These are phyloP conservation scores for Monilinia aucupariae DNA, from an alignment of 2,329 filamentous ascomycete species.

Conservation along the genomic window DNA sequence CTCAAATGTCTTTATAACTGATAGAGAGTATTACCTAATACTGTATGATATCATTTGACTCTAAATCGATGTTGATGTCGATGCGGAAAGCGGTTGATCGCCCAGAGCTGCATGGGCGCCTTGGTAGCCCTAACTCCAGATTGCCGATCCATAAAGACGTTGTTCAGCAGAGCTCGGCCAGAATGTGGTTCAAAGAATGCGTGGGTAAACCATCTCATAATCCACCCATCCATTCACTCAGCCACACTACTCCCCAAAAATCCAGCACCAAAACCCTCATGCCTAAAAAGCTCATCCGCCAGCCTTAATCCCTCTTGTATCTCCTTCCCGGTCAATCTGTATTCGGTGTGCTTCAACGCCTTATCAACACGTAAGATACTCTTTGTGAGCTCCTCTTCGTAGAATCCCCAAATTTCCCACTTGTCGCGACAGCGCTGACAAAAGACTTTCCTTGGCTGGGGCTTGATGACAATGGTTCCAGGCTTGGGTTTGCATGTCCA, in stretches of 20 bases:
- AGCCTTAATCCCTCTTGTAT: conserved; percentile 13
- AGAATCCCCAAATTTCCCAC: background rate
- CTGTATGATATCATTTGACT: too few species aligned
- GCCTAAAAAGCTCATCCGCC: background rate
- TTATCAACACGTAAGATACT: conserved; percentile 32
- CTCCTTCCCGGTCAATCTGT: conserved; percentile 33
- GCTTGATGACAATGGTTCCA: conserved; percentile 2
- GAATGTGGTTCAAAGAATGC: too few species aligned
- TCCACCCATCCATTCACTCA: background rate
- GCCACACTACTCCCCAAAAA: background rate
- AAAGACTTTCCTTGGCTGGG: background rate
- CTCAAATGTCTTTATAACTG: too few species aligned
- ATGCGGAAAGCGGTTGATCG: too few species aligned
- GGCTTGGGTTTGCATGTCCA: background rate
- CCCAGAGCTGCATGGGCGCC: too few species aligned
- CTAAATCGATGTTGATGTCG: too few species aligned
- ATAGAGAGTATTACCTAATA: too few species aligned
- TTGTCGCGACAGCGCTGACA: conserved; percentile 14
- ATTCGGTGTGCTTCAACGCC: conserved; percentile 35
- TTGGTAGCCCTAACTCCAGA: too few species aligned
- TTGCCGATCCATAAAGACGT: too few species aligned
- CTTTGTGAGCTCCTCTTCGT: background rate
- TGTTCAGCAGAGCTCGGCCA: too few species aligned
- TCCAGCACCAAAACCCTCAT: background rate
- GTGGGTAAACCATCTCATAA: background rate